A percentile compares a stretch with the other conserved stretches of the same genome.
Evolutionary conservation across 202 grass and related monocot genomes (phyloP).

Genomic region (Schoenoplectus triqueter): DNA sequence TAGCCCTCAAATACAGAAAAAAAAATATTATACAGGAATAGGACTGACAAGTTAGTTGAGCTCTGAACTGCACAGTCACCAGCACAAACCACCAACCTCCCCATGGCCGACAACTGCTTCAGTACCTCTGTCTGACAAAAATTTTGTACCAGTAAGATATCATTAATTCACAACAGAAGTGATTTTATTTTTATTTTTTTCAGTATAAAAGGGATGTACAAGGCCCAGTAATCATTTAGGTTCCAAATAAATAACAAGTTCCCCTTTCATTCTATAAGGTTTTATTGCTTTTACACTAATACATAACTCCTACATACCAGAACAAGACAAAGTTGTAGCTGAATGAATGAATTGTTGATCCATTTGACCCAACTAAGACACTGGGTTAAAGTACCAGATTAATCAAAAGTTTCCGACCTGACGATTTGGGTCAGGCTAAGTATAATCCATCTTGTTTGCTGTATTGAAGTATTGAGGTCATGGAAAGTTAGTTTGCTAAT

Average conservation of each 20-base stretch:
- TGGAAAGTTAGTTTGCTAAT: too few species aligned
- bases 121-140: slow-evolving; percentile 77
- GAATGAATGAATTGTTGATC: slow-evolving; percentile 1
- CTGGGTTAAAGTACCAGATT: too few species aligned
- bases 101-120: slow-evolving; percentile 89
- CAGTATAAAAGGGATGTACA: too few species aligned
- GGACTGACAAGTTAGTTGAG: slow-evolving; percentile 82
- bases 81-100: slow-evolving; percentile 80
- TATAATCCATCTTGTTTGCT: neutral
- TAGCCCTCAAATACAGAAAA: neutral
- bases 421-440: too few species aligned
- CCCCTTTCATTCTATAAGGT: neutral
- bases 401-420: too few species aligned
- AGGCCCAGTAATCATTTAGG: neutral
- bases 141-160: slow-evolving; percentile 17
- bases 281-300: neutral
- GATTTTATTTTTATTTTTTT: too few species aligned
- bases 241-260: neutral
- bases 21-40: neutral
- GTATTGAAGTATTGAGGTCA: neutral
- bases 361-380: too few species aligned
- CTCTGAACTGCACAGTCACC: slow-evolving; percentile 76
- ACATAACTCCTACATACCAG: slow-evolving; percentile 5
- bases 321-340: neutral
- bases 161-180: neutral